These are phyloP conservation scores for Suhomyces terraborum DNA, from an alignment of 1,139 yeast genomes.

Conservation along the genomic window DNA sequence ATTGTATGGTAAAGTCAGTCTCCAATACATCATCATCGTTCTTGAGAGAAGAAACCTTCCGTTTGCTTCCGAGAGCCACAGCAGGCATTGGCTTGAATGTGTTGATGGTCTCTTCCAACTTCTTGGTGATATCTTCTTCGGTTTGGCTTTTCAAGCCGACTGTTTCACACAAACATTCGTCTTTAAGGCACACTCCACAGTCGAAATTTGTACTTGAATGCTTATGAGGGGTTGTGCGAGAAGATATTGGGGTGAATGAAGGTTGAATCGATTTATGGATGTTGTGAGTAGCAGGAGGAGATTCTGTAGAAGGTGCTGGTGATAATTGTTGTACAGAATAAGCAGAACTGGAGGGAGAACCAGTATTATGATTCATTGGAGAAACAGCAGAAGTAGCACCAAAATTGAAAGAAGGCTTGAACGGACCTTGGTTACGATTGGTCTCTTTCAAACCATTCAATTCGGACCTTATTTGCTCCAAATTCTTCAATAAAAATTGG, in stretches of 20 bases:
- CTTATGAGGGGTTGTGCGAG: slow-evolving; percentile 21
- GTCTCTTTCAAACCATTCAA: slow-evolving; percentile 15
- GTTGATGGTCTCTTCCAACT: slow-evolving; percentile 37
- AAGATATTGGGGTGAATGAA: slow-evolving; percentile 23
- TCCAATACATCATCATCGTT: slow-evolving; percentile 29
- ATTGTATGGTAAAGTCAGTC: slow-evolving; percentile 57
- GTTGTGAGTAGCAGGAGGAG: slow-evolving; percentile 32
- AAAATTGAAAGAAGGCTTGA: slow-evolving; percentile 7
- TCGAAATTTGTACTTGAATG: slow-evolving; percentile 31
- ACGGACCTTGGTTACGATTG: slow-evolving; percentile 3
- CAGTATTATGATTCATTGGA: slow-evolving; percentile 17
- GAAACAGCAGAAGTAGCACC: slow-evolving; percentile 16
- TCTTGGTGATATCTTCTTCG: slow-evolving; percentile 13
- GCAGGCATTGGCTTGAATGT: slow-evolving; percentile 61
- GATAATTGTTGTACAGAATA: slow-evolving; percentile 51
- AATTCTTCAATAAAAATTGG: slow-evolving; percentile 35
- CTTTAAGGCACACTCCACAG: slow-evolving; percentile 71
- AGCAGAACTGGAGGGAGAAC: slow-evolving; percentile 32
- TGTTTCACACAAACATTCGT: slow-evolving; percentile 67
- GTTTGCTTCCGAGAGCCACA: slow-evolving; percentile 51
- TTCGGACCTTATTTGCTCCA: slow-evolving; percentile 38
- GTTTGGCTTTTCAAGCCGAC: slow-evolving; percentile 52
- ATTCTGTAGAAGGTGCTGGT: slow-evolving; percentile 58
- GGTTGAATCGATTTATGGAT: slow-evolving; percentile 3
- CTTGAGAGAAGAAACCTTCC: slow-evolving; percentile 20